A percentile compares a stretch with the other conserved stretches of the same genome.
Evolutionary conservation across 331 rosid genomes (phyloP).

Genomic region (Telfairia occidentalis): DNA sequence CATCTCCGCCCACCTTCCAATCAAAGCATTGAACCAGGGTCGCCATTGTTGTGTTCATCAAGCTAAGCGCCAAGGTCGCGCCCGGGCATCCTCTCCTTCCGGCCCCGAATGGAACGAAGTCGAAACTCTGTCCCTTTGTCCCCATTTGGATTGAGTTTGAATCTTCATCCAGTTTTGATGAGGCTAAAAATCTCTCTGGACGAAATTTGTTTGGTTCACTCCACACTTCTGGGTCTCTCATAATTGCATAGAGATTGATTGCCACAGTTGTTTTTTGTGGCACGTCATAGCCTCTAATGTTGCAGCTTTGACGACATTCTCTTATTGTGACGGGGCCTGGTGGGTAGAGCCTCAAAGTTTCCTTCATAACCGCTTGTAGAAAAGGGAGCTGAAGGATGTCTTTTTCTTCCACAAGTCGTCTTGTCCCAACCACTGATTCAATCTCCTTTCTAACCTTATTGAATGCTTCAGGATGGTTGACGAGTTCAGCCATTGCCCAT

Average conservation of each 20-base stretch:
- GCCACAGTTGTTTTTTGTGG: slow-evolving; percentile 40
- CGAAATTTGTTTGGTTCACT: slow-evolving; percentile 42
- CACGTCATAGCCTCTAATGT: slow-evolving; percentile 42
- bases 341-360: slow-evolving; percentile 58
- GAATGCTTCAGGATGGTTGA: slow-evolving; percentile 45
- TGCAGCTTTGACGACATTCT: slow-evolving; percentile 31
- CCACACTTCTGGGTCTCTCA: slow-evolving; percentile 58
- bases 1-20: slow-evolving; percentile 38
- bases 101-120: slow-evolving; percentile 51
- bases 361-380: slow-evolving; percentile 64
- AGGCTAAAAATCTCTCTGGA: slow-evolving; percentile 46
- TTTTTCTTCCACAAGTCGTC: slow-evolving; percentile 42
- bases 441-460: slow-evolving; percentile 55
- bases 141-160: slow-evolving; percentile 22
- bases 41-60: slow-evolving; percentile 35
- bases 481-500: slow-evolving; percentile 60
- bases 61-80: slow-evolving; percentile 41
- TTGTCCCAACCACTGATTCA: slow-evolving; percentile 28
- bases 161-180: slow-evolving; percentile 5
- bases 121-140: slow-evolving; percentile 45
- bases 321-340: slow-evolving; percentile 40
- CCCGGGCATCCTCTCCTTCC: slow-evolving; percentile 81
- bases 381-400: slow-evolving; percentile 46
- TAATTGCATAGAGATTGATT: slow-evolving; percentile 54
- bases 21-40: slow-evolving; percentile 64